Percentiles rank a stretch among this genome's conserved stretches.
Conservation (phyloP, 805 yeast genomes). For the Candida chauliodis region DNA sequence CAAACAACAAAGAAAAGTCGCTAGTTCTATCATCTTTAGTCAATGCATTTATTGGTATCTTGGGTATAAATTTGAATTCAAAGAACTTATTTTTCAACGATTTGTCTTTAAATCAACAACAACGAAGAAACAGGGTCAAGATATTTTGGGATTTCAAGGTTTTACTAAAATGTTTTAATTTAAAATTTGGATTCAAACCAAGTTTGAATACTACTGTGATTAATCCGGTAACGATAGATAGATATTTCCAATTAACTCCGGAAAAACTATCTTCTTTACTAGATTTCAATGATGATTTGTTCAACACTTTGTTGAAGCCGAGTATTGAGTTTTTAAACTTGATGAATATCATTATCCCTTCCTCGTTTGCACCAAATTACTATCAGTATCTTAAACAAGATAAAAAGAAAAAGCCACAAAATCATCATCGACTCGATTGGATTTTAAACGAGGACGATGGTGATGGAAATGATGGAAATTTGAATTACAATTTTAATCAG, state of each 20-base stretch:
- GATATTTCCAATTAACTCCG: constrained; percentile 43
- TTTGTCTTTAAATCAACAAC: constrained; percentile 35
- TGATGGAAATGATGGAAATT: constrained; percentile 45
- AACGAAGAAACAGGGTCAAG: constrained; percentile 37
- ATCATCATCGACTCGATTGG: constrained; percentile 34
- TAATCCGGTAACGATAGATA: constrained; percentile 44
- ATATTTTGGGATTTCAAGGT: constrained; percentile 47
- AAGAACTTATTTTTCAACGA: constrained; percentile 44
- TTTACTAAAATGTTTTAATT: constrained; percentile 38
- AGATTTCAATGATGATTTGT: constrained; percentile 28
- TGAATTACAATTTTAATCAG: constrained; percentile 42
- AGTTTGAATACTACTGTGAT: constrained; percentile 44
- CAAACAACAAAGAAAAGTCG: constrained; percentile 41
- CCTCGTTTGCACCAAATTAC: constrained; percentile 44
- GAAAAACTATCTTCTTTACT: constrained; percentile 37
- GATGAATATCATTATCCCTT: constrained; percentile 43
- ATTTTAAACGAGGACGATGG: constrained; percentile 45
- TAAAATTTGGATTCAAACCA: constrained; percentile 45
- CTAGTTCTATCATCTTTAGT: constrained; percentile 35
- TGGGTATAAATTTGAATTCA: constrained; percentile 40
- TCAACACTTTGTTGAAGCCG: constrained; percentile 35
- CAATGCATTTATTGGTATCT: constrained; percentile 41
- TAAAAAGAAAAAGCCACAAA: constrained; percentile 17
- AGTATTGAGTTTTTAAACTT: constrained; percentile 42
- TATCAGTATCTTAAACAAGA: constrained; percentile 38